A percentile compares a stretch with the other conserved stretches of the same genome.
phyloP scores from a whole-genome alignment of 306 rosid genomes.

The Malus orientalis region DNA sequence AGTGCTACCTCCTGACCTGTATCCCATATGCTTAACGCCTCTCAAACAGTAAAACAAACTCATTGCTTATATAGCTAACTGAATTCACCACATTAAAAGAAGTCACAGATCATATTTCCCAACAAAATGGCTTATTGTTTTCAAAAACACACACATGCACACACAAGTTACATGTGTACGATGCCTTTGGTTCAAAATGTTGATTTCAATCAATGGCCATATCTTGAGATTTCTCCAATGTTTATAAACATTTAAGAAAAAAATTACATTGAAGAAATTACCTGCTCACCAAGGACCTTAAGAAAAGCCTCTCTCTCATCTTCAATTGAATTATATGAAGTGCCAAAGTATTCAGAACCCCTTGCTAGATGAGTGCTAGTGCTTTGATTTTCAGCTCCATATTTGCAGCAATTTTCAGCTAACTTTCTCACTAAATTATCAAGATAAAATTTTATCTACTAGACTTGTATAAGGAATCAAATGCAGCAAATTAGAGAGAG shows the following conservation, averaged over 20 bases:
- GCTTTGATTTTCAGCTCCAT: conserved; percentile 52
- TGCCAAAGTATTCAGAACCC: conserved; percentile 57
- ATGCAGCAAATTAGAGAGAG: conserved; percentile 11
- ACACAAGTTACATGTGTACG: not conserved
- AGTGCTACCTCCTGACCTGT: no score
- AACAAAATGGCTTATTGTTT: not conserved
- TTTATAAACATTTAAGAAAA: not conserved
- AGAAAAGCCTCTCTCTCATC: conserved; percentile 58
- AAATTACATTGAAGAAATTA: conserved; percentile 31
- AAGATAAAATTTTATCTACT: conserved; percentile 16
- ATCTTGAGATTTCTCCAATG: conserved; percentile 3
- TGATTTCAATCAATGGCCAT: conserved; percentile 7
- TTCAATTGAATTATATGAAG: conserved; percentile 48
- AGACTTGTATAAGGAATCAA: conserved; percentile 17
- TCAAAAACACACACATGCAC: not conserved
- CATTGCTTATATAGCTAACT: not conserved
- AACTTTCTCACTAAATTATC: conserved; percentile 55
- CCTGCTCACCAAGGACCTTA: conserved; percentile 62
- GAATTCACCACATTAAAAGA: not conserved
- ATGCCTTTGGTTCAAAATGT: not conserved
- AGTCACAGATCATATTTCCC: not conserved
- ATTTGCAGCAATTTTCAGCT: conserved; percentile 71
- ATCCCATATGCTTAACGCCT: not conserved
- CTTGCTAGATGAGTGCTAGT: conserved; percentile 41
- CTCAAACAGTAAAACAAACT: not conserved